These are phyloP conservation scores for Phellopilus nigrolimitatus DNA, from an alignment of 1,284 basidiomycete genomes.

Conservation along the genomic window DNA sequence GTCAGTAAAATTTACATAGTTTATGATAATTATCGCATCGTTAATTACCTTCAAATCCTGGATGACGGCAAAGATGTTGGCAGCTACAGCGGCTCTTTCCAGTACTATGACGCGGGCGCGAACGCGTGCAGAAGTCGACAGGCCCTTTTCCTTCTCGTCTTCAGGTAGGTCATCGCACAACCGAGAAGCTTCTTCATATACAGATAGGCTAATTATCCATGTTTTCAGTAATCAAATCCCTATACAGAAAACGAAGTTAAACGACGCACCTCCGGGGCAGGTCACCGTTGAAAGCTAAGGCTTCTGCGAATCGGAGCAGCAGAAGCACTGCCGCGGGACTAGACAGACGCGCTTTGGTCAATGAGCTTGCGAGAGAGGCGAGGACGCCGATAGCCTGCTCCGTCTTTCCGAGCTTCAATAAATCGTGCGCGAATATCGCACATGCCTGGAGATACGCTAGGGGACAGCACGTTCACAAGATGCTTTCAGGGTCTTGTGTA, in stretches of 20 bases:
- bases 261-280: slow-evolving; percentile 52
- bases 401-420: slow-evolving; percentile 70
- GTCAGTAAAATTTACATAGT: slow-evolving; percentile 5
- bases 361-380: slow-evolving; percentile 44
- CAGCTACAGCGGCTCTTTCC: slow-evolving; percentile 69
- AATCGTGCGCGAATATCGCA: slow-evolving; percentile 71
- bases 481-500: background rate
- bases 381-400: slow-evolving; percentile 64
- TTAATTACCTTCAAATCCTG: slow-evolving; percentile 66
- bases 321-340: slow-evolving; percentile 50
- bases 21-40: slow-evolving; percentile 7
- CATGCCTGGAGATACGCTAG: slow-evolving; percentile 65
- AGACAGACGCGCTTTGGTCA: slow-evolving; percentile 41
- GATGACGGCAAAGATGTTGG: slow-evolving; percentile 61
- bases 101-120: slow-evolving; percentile 52
- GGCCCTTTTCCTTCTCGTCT: slow-evolving; percentile 41
- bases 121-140: slow-evolving; percentile 52
- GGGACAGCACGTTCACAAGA: background rate
- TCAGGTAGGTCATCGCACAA: slow-evolving; percentile 38
- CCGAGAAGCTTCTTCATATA: slow-evolving; percentile 55
- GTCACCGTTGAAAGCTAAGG: slow-evolving; percentile 59
- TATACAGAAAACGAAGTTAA: background rate
- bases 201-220: slow-evolving; percentile 37
- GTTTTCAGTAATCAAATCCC: background rate
- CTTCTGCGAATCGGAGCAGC: slow-evolving; percentile 62